These are phyloP conservation scores for Aureobasidium lini DNA, from an alignment of 2,329 filamentous ascomycete genomes.

Conservation along the genomic window DNA sequence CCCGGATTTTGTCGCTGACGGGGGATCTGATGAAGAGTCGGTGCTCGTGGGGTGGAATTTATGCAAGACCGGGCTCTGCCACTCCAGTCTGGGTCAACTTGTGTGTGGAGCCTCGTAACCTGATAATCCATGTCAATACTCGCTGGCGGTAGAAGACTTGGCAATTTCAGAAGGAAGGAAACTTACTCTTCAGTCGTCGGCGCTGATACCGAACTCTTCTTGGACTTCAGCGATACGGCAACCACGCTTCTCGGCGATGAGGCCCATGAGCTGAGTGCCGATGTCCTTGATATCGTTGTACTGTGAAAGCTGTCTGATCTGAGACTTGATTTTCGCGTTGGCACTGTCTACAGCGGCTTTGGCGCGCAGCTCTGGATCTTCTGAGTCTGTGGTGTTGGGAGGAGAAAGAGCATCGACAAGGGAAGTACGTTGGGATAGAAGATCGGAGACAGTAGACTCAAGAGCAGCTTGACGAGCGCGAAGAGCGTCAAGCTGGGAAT, in stretches of 20 bases:
- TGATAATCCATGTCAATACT: not conserved
- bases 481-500: slow-evolving; percentile 17
- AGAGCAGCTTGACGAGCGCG: slow-evolving; percentile 31
- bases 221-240: slow-evolving; percentile 45
- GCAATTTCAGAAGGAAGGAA: too few species aligned
- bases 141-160: not conserved
- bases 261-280: slow-evolving; percentile 56
- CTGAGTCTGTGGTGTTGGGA: slow-evolving; percentile 12
- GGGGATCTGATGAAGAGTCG: too few species aligned
- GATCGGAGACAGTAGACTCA: slow-evolving; percentile 40
- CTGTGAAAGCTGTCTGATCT: slow-evolving; percentile 58
- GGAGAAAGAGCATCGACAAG: slow-evolving; percentile 30
- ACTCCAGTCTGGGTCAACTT: too few species aligned
- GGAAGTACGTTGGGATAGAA: slow-evolving; percentile 36
- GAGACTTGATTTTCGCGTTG: slow-evolving; percentile 49
- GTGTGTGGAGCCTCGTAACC: too few species aligned
- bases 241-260: slow-evolving; percentile 59
- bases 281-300: slow-evolving; percentile 68
- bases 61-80: too few species aligned
- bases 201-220: slow-evolving; percentile 40
- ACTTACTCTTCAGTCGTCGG: slow-evolving; percentile 33
- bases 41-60: too few species aligned
- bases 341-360: slow-evolving; percentile 35
- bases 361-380: not conserved
- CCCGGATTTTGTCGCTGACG: too few species aligned